A percentile compares a stretch with the other conserved stretches of the same genome.
phyloP scores from a whole-genome alignment of 2,329 filamentous ascomycete genomes.

The Ustulina deusta region DNA sequence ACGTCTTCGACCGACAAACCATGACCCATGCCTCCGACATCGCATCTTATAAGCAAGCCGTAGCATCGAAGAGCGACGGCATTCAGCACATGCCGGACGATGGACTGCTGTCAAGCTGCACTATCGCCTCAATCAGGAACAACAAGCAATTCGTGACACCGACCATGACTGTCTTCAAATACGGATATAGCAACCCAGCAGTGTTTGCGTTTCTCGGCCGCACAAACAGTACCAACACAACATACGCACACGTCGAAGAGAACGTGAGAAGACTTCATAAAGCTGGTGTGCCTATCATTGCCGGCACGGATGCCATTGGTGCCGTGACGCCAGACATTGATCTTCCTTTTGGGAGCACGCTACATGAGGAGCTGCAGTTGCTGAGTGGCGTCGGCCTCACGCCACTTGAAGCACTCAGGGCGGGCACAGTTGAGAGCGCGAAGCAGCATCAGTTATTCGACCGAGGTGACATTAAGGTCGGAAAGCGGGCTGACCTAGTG shows the following conservation, averaged over 20 bases:
- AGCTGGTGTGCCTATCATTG: constrained; percentile 49
- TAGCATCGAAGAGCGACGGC: constrained; percentile 40
- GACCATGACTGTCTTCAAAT: constrained; percentile 44
- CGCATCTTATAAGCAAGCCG: constrained; percentile 37
- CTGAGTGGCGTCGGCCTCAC: constrained; percentile 46
- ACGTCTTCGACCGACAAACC: constrained; percentile 30
- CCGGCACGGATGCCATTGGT: constrained; percentile 50
- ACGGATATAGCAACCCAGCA: constrained; percentile 43
- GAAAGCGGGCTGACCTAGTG: constrained; percentile 48
- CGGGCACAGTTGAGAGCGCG: constrained; percentile 44
- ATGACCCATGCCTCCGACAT: constrained; percentile 43
- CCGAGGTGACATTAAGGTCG: constrained; percentile 44
- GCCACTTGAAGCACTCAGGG: constrained; percentile 44
- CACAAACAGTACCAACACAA: constrained; percentile 33
- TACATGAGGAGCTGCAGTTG: constrained; percentile 49
- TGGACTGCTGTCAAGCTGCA: constrained; percentile 32
- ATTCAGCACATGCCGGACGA: constrained; percentile 47
- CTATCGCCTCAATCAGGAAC: constrained; percentile 37
- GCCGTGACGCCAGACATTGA: constrained; percentile 35
- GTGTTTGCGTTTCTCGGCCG: constrained; percentile 39
- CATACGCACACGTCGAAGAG: constrained; percentile 58
- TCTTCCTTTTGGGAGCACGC: constrained; percentile 42
- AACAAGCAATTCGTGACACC: constrained; percentile 43
- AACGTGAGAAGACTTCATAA: constrained; percentile 55
- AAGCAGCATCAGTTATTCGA: constrained; percentile 43